Conservation (phyloP, 306 rosid species). For the Casuarina glauca region DNA sequence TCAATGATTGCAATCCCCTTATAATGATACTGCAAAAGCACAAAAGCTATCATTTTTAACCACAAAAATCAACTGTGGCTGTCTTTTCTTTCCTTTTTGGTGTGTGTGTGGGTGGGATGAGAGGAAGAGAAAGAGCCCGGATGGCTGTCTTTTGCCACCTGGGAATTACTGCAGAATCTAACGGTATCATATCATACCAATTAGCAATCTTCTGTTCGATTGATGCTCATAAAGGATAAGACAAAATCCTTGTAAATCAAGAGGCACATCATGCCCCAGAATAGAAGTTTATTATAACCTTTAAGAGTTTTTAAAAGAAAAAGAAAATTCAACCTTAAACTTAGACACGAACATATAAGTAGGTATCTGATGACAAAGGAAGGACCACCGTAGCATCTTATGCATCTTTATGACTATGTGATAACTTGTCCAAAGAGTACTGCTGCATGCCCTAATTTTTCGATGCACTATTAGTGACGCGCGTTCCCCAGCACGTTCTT, state of each 20-base stretch:
- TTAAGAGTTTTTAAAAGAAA: not conserved
- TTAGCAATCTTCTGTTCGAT: not conserved
- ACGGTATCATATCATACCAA: not conserved
- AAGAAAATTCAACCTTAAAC: too few species aligned
- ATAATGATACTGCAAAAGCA: slow-evolving; percentile 48
- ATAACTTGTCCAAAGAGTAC: slow-evolving; percentile 56
- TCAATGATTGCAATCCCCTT: slow-evolving; percentile 48
- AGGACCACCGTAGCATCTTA: not conserved
- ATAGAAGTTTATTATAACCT: not conserved
- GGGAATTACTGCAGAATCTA: not conserved
- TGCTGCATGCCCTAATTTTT: slow-evolving; percentile 36
- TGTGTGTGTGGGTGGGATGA: too few species aligned
- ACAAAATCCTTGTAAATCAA: not conserved
- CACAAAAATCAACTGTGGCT: not conserved
- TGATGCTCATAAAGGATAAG: not conserved
- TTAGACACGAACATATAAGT: not conserved
- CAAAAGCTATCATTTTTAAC: slow-evolving; percentile 10
- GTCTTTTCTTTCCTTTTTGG: too few species aligned
- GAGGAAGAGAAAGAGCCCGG: too few species aligned
- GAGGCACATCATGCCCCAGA: not conserved
- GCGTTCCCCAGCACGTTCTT: too few species aligned
- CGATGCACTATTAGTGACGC: slow-evolving; percentile 37
- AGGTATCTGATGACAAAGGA: not conserved
- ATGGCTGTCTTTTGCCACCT: too few species aligned
- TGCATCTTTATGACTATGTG: slow-evolving; percentile 7